Base-by-base conservation (phyloP, 352 stramenopile species). In the Phytophthora europaea region DNA sequence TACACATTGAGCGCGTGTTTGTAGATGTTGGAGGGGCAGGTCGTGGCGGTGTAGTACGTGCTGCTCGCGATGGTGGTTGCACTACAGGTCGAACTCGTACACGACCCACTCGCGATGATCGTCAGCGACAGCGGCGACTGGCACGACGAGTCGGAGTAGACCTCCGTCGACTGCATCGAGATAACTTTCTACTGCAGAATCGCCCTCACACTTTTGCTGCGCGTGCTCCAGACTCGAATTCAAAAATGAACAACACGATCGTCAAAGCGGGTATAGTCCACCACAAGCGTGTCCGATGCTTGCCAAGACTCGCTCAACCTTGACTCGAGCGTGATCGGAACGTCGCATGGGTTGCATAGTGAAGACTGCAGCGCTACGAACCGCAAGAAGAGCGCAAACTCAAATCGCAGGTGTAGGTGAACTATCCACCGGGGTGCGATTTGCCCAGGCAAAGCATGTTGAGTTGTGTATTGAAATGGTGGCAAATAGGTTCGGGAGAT, bases 81-180 rank as follows among this genome's bases (percentile, higher is more conserved):
- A 6, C n/a, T 43, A 20, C 75, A 81, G 6, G 62, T 47, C 2
- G 60, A 69, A 20, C 34, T 53, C 9, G 36, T 50, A 36, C 75
- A 81, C 3, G 26, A 55, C 1, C 12, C 45, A 33, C n/a, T 72
- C 15, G 58, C 43, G 8, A 56, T 57, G 6, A 73, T 60, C 1
- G 40, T 67, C 51, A 81, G 45, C 54, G 75, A 66, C 34, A 72
- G 33, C 6, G 60, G 18, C 10, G 53, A 69, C 1, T 71, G 31
- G 53, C 75, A 81, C 4, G 75, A 79, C 43, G 67, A 65, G 55
- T 81, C 75, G 33, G 75, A 69, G 47, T 79, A 81, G 52, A 81
- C 55, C 48, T 79, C 71, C 6, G 53, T 72, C 54, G 62, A 68
- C 51, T 79, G 66, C 66, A 81, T 81, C 20, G 59, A 40, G 13